Conservation (phyloP, 495 filamentous ascomycete species). For the Hamigera avellanea region DNA sequence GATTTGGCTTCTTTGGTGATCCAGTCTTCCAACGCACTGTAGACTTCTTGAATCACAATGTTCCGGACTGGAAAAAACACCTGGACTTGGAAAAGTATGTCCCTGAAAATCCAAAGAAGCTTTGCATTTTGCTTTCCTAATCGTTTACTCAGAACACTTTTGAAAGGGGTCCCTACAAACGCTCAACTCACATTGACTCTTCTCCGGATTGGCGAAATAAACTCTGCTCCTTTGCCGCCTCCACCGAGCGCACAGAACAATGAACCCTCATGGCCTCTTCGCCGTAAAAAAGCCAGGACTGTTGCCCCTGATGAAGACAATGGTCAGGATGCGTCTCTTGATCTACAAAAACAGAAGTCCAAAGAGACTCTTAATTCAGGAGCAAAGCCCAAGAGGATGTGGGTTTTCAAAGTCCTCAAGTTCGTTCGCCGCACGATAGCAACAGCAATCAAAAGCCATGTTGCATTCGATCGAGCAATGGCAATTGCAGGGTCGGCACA, state of each 20-base stretch:
- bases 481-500: slow-evolving; percentile 54
- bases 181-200: slow-evolving; percentile 78
- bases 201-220: slow-evolving; percentile 75
- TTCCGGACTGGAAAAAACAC: slow-evolving; percentile 65
- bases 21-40: slow-evolving; percentile 53
- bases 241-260: slow-evolving; percentile 40
- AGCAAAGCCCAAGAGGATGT: slow-evolving; percentile 29
- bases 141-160: slow-evolving; percentile 43
- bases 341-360: slow-evolving; percentile 5
- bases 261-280: slow-evolving; percentile 17
- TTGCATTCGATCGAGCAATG: slow-evolving; percentile 57
- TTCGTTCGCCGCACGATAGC: slow-evolving; percentile 63
- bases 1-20: slow-evolving; percentile 71
- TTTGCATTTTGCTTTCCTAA: slow-evolving; percentile 5
- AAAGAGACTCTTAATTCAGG: too few species aligned
- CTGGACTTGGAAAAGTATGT: slow-evolving; percentile 56
- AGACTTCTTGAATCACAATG: slow-evolving; percentile 49
- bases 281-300: slow-evolving; percentile 25
- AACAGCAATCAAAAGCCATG: slow-evolving; percentile 52
- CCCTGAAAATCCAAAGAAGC: slow-evolving; percentile 1
- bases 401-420: slow-evolving; percentile 42
- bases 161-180: slow-evolving; percentile 81
- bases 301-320: slow-evolving; percentile 42
- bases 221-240: slow-evolving; percentile 71
- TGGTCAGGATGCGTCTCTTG: slow-evolving; percentile 18